A percentile compares a stretch with the other conserved stretches of the same genome.
Evolutionary conservation across 441 rosid species (phyloP).

Genomic region (Aquilaria agallochum): DNA sequence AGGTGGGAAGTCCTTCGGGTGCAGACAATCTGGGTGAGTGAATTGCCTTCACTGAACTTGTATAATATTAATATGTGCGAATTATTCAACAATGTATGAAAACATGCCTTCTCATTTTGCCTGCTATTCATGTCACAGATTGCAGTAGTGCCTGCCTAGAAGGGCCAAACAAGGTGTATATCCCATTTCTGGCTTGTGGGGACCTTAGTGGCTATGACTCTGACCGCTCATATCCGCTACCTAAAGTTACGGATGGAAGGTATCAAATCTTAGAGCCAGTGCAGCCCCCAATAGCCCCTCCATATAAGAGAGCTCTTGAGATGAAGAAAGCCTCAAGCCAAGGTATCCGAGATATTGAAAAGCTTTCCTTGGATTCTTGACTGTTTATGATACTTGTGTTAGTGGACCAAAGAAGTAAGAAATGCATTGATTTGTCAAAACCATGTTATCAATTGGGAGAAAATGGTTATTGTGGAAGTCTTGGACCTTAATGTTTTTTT

Average conservation of each 20-base stretch:
- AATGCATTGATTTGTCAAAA: conserved; percentile 10
- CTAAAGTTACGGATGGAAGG: conserved; percentile 69
- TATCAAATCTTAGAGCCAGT: conserved; percentile 91
- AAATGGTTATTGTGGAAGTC: conserved; percentile 2
- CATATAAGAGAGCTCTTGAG: conserved; percentile 89
- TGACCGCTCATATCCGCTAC: conserved; percentile 88
- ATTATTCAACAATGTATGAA: too few relatives aligned
- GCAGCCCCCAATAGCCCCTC: conserved; percentile 94
- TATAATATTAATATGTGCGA: background rate
- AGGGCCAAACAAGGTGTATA: conserved; percentile 88
- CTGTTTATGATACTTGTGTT: background rate
- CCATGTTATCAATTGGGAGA: conserved; percentile 9
- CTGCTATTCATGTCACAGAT: conserved; percentile 41
- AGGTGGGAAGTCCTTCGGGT: conserved; percentile 93
- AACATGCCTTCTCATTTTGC: conserved; percentile 3
- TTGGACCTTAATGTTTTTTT: background rate
- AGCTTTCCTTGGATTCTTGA: conserved; percentile 54
- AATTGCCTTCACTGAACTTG: background rate
- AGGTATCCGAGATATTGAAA: conserved; percentile 38
- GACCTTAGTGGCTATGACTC: conserved; percentile 91
- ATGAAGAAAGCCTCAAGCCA: conserved; percentile 87
- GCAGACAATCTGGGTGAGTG: conserved; percentile 75
- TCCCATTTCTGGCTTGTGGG: conserved; percentile 92
- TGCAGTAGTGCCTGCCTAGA: conserved; percentile 94
- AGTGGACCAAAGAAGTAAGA: background rate